Evolutionary conservation across 1,139 yeast genomes (phyloP).

Genomic region (Kazachstania sp.): DNA sequence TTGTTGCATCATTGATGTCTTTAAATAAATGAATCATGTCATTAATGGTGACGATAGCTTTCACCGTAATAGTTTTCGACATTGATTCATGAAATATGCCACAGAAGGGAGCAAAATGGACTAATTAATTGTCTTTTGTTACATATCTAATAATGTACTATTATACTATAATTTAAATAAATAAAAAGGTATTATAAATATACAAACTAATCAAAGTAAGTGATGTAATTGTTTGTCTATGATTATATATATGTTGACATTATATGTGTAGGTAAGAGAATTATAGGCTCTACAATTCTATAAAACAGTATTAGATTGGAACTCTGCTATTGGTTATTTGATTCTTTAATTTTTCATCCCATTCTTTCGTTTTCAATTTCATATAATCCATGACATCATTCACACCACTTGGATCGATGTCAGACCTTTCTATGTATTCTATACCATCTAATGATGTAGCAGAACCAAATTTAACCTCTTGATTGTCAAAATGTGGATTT

Average conservation of each 20-base stretch:
- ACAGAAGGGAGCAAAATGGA: background rate
- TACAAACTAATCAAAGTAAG: too few species aligned
- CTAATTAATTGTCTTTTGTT: too few species aligned
- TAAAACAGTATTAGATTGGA: conserved; percentile 11
- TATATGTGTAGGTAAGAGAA: too few species aligned
- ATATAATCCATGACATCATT: conserved; percentile 57
- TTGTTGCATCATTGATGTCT: conserved; percentile 91
- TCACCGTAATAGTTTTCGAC: background rate
- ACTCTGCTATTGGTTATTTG: conserved; percentile 55
- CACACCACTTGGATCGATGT: conserved; percentile 55
- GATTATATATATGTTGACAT: background rate
- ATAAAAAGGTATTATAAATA: background rate
- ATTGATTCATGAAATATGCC: too few species aligned
- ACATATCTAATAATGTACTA: background rate
- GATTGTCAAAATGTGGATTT: conserved; percentile 38
- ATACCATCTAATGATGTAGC: conserved; percentile 55
- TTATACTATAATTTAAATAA: background rate
- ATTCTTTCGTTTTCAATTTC: conserved; percentile 44
- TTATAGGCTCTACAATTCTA: background rate
- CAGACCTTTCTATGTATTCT: conserved; percentile 50
- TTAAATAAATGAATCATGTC: conserved; percentile 28
- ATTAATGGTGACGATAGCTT: background rate
- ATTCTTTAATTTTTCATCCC: conserved; percentile 63
- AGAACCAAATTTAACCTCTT: conserved; percentile 64
- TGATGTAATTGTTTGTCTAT: too few species aligned